Base-by-base conservation (phyloP, 805 yeast genomes). In the Brettanomyces bruxellensis region DNA sequence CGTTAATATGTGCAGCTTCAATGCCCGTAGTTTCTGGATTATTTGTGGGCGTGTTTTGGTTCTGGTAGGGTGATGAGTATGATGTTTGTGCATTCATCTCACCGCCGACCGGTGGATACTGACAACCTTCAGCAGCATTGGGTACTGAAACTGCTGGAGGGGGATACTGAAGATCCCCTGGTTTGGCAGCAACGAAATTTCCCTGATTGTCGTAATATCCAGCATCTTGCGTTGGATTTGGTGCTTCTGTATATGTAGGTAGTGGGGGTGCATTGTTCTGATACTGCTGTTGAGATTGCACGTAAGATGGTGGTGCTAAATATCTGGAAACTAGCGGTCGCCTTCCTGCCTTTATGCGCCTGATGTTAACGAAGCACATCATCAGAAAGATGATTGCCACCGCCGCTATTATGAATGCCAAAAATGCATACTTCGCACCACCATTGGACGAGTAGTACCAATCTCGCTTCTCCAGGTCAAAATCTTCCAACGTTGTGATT, bases 201-300 rank as follows among this genome's bases (percentile, higher is more conserved):
- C 88, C 96, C 34, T 70, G 61, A 34, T 65, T 66, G 59, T 86
- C 93, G 55, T 85, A 86, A 60, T 75, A 82, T 0, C 95, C 96
- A 59, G 84, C 76, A 59, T 89, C 96, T 43, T 63, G 67, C 41
- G 75, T 71, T 28, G 81, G 86, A 51, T 80, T 81, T 0, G 89
- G 80, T 13, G 69, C 64, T 11, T 68, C 85, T 0, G 88, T 76
- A 52, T 85, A 85, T 3, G 81, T 72, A 0, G 95, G 95, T 83
- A 86, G 34, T 39, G 43, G 2, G 4, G 43, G 23, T 18, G 47
- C 42, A 45, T 72, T 67, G 52, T 78, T 74, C 48, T 77, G 80
- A 12, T 51, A 44, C 4, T 52, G 54, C 38, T 35, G 38, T 55
- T 84, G 85, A 1, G 88, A 76, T 53, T 81, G 87, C 41, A 70